These are phyloP conservation scores for Ananas comosus DNA, from an alignment of 176 grass and related monocot genomes.

Conservation along the genomic window DNA sequence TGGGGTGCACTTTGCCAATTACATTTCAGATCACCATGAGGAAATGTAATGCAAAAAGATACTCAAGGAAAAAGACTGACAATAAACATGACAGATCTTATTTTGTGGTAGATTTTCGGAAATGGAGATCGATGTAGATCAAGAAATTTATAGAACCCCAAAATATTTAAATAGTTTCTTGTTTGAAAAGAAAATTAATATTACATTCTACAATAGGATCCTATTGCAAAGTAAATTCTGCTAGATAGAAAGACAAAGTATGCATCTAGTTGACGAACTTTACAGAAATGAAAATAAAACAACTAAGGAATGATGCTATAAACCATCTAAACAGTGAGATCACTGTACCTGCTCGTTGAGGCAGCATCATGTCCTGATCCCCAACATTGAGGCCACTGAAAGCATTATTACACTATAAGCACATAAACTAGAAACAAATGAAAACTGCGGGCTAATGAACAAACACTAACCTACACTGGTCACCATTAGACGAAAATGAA, in stretches of 20 bases:
- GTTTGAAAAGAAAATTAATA: not conserved
- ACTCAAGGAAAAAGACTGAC: too few relatives aligned
- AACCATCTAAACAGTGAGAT: conserved; percentile 2
- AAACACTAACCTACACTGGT: conserved; percentile 35
- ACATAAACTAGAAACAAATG: not conserved
- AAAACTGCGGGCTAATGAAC: conserved; percentile 11
- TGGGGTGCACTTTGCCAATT: too few relatives aligned
- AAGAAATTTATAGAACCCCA: too few relatives aligned
- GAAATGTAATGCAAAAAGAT: too few relatives aligned
- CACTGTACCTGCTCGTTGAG: conserved; percentile 26
- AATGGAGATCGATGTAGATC: too few relatives aligned
- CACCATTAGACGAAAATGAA: conserved; percentile 35
- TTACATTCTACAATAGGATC: not conserved
- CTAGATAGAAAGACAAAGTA: not conserved
- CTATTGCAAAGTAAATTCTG: not conserved
- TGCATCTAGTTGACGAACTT: not conserved
- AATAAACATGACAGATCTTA: too few relatives aligned
- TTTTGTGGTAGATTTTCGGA: too few relatives aligned
- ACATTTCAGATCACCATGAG: too few relatives aligned
- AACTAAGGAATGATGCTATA: not conserved
- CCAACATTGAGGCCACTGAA: conserved; percentile 23
- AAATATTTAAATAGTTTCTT: too few relatives aligned
- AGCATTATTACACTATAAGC: conserved; percentile 11
- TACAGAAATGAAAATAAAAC: not conserved
- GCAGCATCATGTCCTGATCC: conserved; percentile 18